Conservation (phyloP, 345 rosid species). For the Tarenaya hassleriana region DNA sequence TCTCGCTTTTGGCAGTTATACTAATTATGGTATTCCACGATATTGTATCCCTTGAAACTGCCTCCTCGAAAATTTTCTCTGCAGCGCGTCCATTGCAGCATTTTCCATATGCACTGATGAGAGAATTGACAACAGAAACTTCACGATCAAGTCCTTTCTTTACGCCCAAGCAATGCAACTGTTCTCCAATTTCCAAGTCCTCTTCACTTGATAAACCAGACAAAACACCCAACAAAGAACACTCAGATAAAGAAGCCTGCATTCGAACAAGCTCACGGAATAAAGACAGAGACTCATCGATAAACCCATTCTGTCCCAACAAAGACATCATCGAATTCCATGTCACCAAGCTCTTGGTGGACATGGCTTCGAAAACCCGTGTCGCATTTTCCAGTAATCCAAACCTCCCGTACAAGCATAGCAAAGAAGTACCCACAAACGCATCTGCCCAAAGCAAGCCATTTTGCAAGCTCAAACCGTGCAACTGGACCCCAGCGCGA, state of each 20-base stretch:
- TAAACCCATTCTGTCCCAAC: conserved; percentile 45
- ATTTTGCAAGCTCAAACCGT: conserved; percentile 48
- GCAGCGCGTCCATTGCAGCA: conserved; percentile 35
- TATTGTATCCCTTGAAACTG: conserved; percentile 39
- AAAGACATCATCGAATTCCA: conserved; percentile 67
- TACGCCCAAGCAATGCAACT: conserved; percentile 53
- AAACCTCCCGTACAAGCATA: conserved; percentile 60
- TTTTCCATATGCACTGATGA: conserved; percentile 54
- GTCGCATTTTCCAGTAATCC: conserved; percentile 43
- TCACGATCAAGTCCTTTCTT: conserved; percentile 41
- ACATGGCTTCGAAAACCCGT: conserved; percentile 53
- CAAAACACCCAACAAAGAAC: conserved; percentile 55
- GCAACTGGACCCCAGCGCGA: conserved; percentile 50
- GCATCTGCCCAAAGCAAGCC: conserved; percentile 53
- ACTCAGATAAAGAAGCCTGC: conserved; percentile 38
- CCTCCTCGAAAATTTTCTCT: conserved; percentile 44
- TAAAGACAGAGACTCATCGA: conserved; percentile 35
- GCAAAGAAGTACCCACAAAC: conserved; percentile 64
- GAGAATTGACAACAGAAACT: conserved; percentile 45
- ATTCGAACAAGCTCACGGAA: conserved; percentile 46
- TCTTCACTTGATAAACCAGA: conserved; percentile 39
- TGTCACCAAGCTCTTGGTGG: conserved; percentile 56
- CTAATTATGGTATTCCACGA: conserved; percentile 70
- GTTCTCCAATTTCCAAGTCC: conserved; percentile 45
- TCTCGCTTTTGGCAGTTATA: conserved; percentile 41